Base-by-base conservation (phyloP, 371 early-diverging fungal genomes). In the Actinomucor elegans region DNA sequence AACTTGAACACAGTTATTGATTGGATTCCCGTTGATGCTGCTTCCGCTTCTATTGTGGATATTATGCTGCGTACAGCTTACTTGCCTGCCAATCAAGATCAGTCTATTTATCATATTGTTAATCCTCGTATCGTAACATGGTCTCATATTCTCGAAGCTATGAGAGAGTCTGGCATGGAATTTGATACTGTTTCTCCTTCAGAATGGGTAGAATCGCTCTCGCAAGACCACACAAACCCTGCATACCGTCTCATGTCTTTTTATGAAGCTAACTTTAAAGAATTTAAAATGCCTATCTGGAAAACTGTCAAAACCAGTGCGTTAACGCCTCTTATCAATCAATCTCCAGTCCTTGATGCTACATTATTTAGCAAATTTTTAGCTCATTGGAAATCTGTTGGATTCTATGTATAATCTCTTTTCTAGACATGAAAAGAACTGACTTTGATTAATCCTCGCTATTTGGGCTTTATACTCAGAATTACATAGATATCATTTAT, bases 1-100 rank as follows among this genome's bases (percentile, higher is more conserved):
- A 24, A 23, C 5, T 31, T 67, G 14, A 35, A 51, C 3, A 43
- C 47, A 0, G n/a, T 24, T 1, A 61, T 75, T 47, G 75, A 75
- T 33, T 75, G 71, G 75, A 57, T 73, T n/a, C 52, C 69, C 24
- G 64, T 65, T 1, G 67, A 75, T 21, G 50, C 50, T 56, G 67
- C 71, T 31, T 58, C 75, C 10, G 15, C 50, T 5, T 43, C 64
- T 17, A 75, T 75, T 33, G 32, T 38, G 14, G 66, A 64, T 14
- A 61, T 71, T 9, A 71, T 75, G 64, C 38, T 58, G 15, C 38
- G 37, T 17, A 67, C 66, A 0, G 44, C 55, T 0, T 23, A 55
- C 24, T 23, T 54, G 1, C 44, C 57, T 41, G 51, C 55, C 9
- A 33, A 17, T n/a, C 12, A 40, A 12, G 21, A 36, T 0, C n/a